Conservation (phyloP, 2,329 filamentous ascomycete species). For the Xylariaceae sp. region DNA sequence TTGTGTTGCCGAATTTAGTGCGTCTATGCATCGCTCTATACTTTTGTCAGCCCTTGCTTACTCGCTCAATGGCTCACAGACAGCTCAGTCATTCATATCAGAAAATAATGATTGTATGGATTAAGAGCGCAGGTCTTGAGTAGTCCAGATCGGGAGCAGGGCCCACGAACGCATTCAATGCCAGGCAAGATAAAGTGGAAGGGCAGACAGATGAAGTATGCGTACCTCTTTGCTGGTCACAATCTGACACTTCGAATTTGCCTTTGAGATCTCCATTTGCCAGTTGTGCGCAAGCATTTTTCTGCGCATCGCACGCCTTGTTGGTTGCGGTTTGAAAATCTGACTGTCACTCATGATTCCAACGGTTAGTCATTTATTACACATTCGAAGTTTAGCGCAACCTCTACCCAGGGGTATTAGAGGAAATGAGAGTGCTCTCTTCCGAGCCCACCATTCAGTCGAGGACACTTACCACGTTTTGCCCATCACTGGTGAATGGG, state of each 20-base stretch:
- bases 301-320: slow-evolving; percentile 57
- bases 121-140: not conserved
- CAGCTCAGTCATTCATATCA: not conserved
- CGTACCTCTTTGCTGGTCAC: slow-evolving; percentile 55
- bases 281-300: slow-evolving; percentile 53
- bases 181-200: not conserved
- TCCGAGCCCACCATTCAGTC: too few relatives aligned
- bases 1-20: slow-evolving; percentile 21
- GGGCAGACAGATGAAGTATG: slow-evolving; percentile 16
- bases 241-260: slow-evolving; percentile 50
- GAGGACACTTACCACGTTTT: slow-evolving; percentile 10
- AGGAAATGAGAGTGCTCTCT: too few relatives aligned
- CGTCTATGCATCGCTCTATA: slow-evolving; percentile 20
- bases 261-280: slow-evolving; percentile 44
- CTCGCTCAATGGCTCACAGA: not conserved
- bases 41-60: slow-evolving; percentile 6
- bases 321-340: slow-evolving; percentile 52
- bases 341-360: slow-evolving; percentile 38
- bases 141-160: not conserved
- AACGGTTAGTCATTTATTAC: not conserved
- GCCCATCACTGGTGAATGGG: slow-evolving; percentile 5
- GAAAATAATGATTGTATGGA: not conserved
- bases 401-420: too few relatives aligned
- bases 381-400: not conserved
- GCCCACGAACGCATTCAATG: not conserved